Evolutionary conservation across 2,329 filamentous ascomycete genomes (phyloP).

Genomic region (Incumbomyces lentus): DNA sequence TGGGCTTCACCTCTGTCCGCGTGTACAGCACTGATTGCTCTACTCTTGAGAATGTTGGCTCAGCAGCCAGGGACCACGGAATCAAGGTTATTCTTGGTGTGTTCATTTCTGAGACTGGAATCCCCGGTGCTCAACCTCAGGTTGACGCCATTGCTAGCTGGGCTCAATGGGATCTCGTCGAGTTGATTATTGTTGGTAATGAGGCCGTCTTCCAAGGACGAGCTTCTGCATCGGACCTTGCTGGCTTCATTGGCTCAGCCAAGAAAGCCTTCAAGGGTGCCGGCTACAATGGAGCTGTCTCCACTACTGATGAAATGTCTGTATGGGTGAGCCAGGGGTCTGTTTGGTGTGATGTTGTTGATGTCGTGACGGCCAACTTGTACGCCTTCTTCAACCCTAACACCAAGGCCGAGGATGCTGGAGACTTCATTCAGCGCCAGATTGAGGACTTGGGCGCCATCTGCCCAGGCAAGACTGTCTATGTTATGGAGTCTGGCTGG

Average conservation of each 20-base stretch:
- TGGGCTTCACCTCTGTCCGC: constrained; percentile 63
- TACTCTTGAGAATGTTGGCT: constrained; percentile 64
- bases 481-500: constrained; percentile 90
- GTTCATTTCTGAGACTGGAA: constrained; percentile 59
- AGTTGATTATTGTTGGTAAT: constrained; percentile 80
- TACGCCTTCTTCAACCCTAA: constrained; percentile 87
- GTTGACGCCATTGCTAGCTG: constrained; percentile 62
- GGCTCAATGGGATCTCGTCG: constrained; percentile 63
- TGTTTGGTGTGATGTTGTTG: constrained; percentile 61
- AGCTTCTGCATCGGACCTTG: constrained; percentile 55
- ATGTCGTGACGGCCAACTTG: constrained; percentile 75
- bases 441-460: constrained; percentile 58
- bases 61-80: constrained; percentile 54
- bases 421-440: constrained; percentile 64
- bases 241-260: constrained; percentile 57
- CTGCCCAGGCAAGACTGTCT: constrained; percentile 61
- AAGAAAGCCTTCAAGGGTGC: constrained; percentile 51
- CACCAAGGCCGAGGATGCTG: constrained; percentile 54
- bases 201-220: constrained; percentile 72
- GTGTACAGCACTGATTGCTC: constrained; percentile 89
- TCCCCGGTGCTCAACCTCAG: constrained; percentile 60
- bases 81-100: constrained; percentile 78
- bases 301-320: constrained; percentile 77
- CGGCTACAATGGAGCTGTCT: constrained; percentile 65
- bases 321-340: constrained; percentile 51